Percentiles rank a stretch among this genome's conserved stretches.
These are phyloP conservation scores for Cladosporium sp. DNA, from an alignment of 2,329 filamentous ascomycete genomes.

Conservation along the genomic window DNA sequence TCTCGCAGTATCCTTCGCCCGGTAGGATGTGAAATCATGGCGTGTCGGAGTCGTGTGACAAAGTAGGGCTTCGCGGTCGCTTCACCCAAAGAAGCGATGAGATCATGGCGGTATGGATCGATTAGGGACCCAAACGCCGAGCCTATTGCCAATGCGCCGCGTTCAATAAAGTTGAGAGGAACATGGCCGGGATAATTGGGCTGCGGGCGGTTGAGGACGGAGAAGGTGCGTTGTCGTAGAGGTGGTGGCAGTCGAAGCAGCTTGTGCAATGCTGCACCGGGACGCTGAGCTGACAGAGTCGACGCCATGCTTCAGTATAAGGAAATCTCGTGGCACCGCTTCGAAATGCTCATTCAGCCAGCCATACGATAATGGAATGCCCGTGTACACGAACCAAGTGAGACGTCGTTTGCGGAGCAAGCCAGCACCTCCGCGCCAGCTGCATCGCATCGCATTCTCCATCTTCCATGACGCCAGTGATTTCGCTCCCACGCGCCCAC, in stretches of 20 bases:
- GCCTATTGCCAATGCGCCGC: constrained; percentile 60
- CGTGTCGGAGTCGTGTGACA: constrained; percentile 81
- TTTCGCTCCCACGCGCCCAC: not conserved
- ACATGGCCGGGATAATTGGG: constrained; percentile 91
- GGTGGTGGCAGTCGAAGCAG: constrained; percentile 27
- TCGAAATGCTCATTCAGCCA: not conserved
- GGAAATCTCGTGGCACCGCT: not conserved
- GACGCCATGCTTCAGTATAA: not conserved
- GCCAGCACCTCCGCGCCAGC: constrained; percentile 8
- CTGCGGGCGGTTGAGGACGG: constrained; percentile 73
- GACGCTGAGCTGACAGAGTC: not conserved
- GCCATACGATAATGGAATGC: not conserved
- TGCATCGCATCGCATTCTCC: not conserved
- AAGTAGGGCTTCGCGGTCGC: constrained; percentile 92
- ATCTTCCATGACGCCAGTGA: constrained; percentile 12
- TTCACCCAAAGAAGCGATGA: constrained; percentile 92
- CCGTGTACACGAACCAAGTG: too few relatives aligned
- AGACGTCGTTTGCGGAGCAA: constrained; percentile 1
- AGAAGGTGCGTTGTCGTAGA: constrained; percentile 54
- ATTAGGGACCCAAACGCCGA: constrained; percentile 56
- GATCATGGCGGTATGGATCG: constrained; percentile 78
- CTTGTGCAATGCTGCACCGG: not conserved
- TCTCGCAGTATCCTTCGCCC: constrained; percentile 88
- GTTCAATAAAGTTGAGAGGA: constrained; percentile 73
- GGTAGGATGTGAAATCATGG: constrained; percentile 78